Evolutionary conservation across 2,329 filamentous ascomycete species (phyloP).

Genomic region (Diaporthe citrichinensis): DNA sequence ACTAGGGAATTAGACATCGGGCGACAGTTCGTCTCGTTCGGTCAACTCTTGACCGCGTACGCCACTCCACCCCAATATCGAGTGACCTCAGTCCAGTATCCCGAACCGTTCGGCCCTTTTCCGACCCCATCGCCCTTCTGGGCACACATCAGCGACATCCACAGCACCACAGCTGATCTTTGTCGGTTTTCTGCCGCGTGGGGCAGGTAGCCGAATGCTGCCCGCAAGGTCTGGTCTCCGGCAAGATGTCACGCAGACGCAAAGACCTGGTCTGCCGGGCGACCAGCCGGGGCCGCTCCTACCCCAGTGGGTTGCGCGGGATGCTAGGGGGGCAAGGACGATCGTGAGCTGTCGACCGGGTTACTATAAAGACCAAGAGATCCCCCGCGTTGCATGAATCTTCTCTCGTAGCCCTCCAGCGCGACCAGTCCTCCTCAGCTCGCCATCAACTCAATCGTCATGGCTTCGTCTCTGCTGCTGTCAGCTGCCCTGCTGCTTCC

Average conservation of each 20-base stretch:
- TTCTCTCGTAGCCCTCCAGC: conserved; percentile 15
- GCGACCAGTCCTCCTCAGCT: conserved; percentile 24
- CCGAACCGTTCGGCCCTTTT: conserved; percentile 22
- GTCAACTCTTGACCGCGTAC: conserved; percentile 16
- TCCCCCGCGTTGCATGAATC: conserved; percentile 4
- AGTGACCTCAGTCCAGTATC: conserved; percentile 26
- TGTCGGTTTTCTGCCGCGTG: conserved; percentile 19
- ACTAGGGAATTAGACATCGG: conserved; percentile 29
- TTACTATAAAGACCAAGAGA: conserved; percentile 14
- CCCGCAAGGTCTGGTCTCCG: not conserved
- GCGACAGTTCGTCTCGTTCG: conserved; percentile 20
- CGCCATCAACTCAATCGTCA: conserved; percentile 29
- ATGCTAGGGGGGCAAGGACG: not conserved
- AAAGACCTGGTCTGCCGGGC: not conserved
- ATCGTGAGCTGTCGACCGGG: not conserved
- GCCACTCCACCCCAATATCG: conserved; percentile 27
- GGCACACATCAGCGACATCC: conserved; percentile 13
- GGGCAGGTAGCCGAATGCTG: not conserved
- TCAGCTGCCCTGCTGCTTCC: conserved; percentile 37
- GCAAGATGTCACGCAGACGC: conserved; percentile 11
- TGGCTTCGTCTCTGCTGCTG: conserved; percentile 35
- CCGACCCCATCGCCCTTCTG: not conserved
- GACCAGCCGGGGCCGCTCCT: not conserved
- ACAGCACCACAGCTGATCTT: conserved; percentile 29
- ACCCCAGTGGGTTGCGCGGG: not conserved